Evolutionary conservation across 768 basidiomycete species (phyloP).

Genomic region (Chalciporus piperatus): DNA sequence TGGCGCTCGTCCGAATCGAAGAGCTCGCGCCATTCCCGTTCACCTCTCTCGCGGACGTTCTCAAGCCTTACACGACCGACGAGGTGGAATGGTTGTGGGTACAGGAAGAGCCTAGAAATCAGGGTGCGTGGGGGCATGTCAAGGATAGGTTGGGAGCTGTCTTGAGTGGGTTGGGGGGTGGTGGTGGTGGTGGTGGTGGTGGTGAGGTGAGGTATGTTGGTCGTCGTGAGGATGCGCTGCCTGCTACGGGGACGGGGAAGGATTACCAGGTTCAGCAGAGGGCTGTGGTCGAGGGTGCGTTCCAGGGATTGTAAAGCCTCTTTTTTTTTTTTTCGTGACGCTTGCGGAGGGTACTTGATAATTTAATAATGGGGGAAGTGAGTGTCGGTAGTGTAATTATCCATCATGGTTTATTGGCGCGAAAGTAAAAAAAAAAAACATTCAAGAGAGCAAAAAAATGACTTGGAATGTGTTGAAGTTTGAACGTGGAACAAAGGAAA

Average conservation of each 20-base stretch:
- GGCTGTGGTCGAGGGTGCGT: constrained; percentile 56
- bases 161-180: constrained; percentile 38
- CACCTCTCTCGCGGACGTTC: constrained; percentile 40
- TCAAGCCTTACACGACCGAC: constrained; percentile 42
- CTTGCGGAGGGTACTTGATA: no score
- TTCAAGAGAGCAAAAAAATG: no score
- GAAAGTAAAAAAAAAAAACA: no score
- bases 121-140: constrained; percentile 77
- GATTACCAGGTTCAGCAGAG: constrained; percentile 66
- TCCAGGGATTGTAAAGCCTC: constrained; percentile 40
- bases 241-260: constrained; percentile 73
- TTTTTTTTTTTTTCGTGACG: no score
- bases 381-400: no score
- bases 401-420: not conserved
- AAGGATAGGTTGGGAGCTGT: constrained; percentile 51
- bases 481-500: no score
- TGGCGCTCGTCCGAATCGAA: constrained; percentile 77
- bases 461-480: no score
- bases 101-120: constrained; percentile 89
- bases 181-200: not conserved
- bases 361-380: no score
- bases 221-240: constrained; percentile 66
- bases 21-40: constrained; percentile 91
- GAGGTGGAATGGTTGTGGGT: constrained; percentile 50
- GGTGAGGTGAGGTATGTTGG: constrained; percentile 55